Evolutionary conservation across 306 rosid genomes (phyloP), one percentile per base, ranked within the genome.

Genomic region (Acacia acuminata): DNA sequence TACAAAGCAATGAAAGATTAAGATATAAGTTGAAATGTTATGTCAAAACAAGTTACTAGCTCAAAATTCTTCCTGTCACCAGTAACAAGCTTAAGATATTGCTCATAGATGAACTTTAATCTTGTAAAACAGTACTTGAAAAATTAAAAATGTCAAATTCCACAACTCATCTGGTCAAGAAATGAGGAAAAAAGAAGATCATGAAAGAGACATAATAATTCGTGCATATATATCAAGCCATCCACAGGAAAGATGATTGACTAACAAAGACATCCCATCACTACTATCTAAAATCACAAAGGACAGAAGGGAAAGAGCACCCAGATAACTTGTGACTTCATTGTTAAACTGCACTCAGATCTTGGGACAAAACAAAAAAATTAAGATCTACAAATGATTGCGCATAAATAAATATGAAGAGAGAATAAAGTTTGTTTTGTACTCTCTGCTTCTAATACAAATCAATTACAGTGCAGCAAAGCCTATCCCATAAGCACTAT

Each of bases 211-310:
- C 24, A 51, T 50, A 63, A 71, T 53, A 14, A 58, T 43, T 25
- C 3, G 34, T 30, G 34, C 40, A 64, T 77, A 77, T n/a, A 20
- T 66, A 24, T 58, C 76, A 82, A n/a, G 67, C 43, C 76, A 77
- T 73, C 22, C 47, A 9, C 71, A 50, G 67, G 76, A 45, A 27
- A 79, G 58, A 40, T 60, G 82, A 65, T 72, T 82, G 14, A 80
- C 66, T 71, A 65, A 66, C 34, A 65, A 3, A 34, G 32, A 34
- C 27, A 64, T 73, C 73, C 55, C 69, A 55, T 74, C 43, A 19
- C 51, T 58, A 77, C 84, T 17, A 79, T 43, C 30, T 55, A 79
- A 84, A 25, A 50, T 76, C 79, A 25, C 14, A 73, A n/a, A 24
- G 48, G 78, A 63, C 14, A 32, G 43, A 20, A 25, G 30, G 16